Base-by-base conservation (phyloP, 1,139 yeast genomes). In the Arxiozyma slooffiae region DNA sequence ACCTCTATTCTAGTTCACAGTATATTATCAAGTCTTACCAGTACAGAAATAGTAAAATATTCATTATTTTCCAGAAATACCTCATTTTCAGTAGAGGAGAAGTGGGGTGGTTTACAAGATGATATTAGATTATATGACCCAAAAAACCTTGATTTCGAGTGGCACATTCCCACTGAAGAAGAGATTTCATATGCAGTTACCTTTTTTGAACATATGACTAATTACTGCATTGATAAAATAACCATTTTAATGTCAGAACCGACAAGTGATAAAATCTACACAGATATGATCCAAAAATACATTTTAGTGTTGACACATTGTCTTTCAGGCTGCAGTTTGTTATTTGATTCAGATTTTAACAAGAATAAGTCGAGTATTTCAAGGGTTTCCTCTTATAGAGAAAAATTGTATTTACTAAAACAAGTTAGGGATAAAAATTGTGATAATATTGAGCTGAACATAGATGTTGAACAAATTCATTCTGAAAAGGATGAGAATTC, bases 71-170 rank as follows among this genome's bases (percentile, higher is more conserved):
- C 80, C 11, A 57, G 67, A 36, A 75, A 76, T 1, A 56, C 60
- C 2, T 54, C 60, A 42, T 53, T 71, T 4, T 55, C 68, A 0
- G 69, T 70, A 38, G 80, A 75, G 47, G 71, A 71, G 21, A 77
- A 82, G 56, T 85, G 94, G 94, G 94, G 94, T 47, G 88, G 80
- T 0, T 75, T 78, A 54, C 88, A 82, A 61, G 79, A 81, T 57
- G 72, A 74, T 24, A 60, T 67, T 1, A 64, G 77, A 37, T 68
- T 76, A 52, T 72, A 73, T 47, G 59, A 68, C 2, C 56, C 63
- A 14, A 76, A 77, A 16, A 75, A 78, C 48, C 66, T 82, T 39
- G 62, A 72, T 0, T 81, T 88, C 57, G 71, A 75, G 1, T 92
- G 98, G 98, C 88, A 82, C 61, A 66, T 77, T 0, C 97, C 97